A percentile compares a stretch with the other conserved stretches of the same genome.
These are phyloP conservation scores for Lachancea thermotolerans DNA, from an alignment of 805 yeast species.

Conservation along the genomic window DNA sequence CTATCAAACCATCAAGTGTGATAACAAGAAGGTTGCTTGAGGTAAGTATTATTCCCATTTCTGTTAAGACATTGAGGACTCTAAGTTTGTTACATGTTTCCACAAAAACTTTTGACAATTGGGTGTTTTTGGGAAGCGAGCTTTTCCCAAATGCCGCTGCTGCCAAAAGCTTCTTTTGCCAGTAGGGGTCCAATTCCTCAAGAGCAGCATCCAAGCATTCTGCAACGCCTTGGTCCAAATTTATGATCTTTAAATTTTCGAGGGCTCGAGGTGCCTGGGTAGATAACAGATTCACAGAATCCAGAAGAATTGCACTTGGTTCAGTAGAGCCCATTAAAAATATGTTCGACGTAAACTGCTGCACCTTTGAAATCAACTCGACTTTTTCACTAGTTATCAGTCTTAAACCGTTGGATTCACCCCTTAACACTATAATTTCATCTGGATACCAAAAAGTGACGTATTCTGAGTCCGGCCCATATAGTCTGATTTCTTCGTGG, in stretches of 20 bases:
- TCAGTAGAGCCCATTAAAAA: slow-evolving; percentile 80
- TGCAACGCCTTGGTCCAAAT: slow-evolving; percentile 54
- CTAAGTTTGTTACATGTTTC: slow-evolving; percentile 54
- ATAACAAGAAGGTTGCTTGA: slow-evolving; percentile 42
- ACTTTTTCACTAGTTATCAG: slow-evolving; percentile 52
- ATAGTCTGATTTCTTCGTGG: slow-evolving; percentile 56
- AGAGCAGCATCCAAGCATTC: slow-evolving; percentile 68
- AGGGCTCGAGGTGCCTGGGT: slow-evolving; percentile 69
- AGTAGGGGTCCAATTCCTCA: slow-evolving; percentile 65
- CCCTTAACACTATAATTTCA: slow-evolving; percentile 37
- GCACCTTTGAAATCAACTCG: slow-evolving; percentile 60
- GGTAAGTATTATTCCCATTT: slow-evolving; percentile 67
- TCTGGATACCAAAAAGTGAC: slow-evolving; percentile 44
- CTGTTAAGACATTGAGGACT: slow-evolving; percentile 59
- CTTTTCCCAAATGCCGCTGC: slow-evolving; percentile 84
- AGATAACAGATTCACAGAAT: slow-evolving; percentile 58
- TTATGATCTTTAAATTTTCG: slow-evolving; percentile 56
- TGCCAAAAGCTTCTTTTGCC: slow-evolving; percentile 73
- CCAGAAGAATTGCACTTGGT: slow-evolving; percentile 75
- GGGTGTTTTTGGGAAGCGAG: slow-evolving; percentile 43
- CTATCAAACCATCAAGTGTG: slow-evolving; percentile 52
- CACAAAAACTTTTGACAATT: slow-evolving; percentile 56
- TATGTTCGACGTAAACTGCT: slow-evolving; percentile 47
- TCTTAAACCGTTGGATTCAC: slow-evolving; percentile 66
- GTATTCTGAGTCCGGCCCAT: slow-evolving; percentile 58